A percentile compares a stretch with the other conserved stretches of the same genome.
Conservation (phyloP, 768 basidiomycete genomes). For the Ramaria sp. region DNA sequence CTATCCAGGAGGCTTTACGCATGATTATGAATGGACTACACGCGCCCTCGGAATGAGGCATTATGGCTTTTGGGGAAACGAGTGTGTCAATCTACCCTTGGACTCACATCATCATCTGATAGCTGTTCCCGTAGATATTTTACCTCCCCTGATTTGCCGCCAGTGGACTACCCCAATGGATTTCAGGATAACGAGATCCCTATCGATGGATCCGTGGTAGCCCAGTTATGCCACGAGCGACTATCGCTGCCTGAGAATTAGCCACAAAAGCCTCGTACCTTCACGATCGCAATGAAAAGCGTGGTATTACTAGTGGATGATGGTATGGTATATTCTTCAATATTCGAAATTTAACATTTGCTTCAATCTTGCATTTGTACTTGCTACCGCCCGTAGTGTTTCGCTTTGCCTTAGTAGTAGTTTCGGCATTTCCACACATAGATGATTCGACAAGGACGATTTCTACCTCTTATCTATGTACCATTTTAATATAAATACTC, state of each 20-base stretch:
- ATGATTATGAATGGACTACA: constrained; percentile 75
- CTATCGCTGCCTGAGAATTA: constrained; percentile 42
- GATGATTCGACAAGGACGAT: no score
- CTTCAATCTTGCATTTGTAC: no score
- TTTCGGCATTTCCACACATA: no score
- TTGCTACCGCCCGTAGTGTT: no score
- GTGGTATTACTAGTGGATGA: neutral
- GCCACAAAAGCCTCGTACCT: neutral
- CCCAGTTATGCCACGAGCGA: constrained; percentile 45
- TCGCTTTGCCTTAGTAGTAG: no score
- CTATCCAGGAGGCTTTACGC: constrained; percentile 72
- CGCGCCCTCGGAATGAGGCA: constrained; percentile 77
- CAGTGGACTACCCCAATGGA: constrained; percentile 68
- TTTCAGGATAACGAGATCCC: constrained; percentile 83
- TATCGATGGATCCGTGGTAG: constrained; percentile 62
- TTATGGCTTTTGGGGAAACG: constrained; percentile 74
- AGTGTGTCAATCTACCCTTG: constrained; percentile 28
- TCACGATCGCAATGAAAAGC: neutral
- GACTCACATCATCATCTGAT: neutral
- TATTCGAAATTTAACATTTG: no score
- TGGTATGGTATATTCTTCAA: no score
- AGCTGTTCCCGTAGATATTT: constrained; percentile 40
- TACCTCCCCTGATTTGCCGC: constrained; percentile 61
- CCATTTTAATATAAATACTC: no score
- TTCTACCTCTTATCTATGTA: no score